phyloP scores from a whole-genome alignment of 805 yeast species.

The Wickerhamomyces sydowiorum region DNA sequence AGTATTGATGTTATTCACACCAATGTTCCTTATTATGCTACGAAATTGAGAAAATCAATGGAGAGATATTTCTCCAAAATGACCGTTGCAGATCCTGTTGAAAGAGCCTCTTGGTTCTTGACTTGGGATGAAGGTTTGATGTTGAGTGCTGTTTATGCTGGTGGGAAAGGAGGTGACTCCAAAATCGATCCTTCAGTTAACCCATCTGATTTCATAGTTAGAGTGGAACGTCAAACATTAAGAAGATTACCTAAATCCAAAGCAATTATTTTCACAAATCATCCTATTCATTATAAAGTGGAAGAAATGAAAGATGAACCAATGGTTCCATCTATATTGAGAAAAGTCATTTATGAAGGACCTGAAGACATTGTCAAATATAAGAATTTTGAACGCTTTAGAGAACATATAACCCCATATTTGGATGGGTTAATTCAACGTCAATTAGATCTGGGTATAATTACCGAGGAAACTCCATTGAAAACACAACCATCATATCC shows the following conservation, averaged over 20 bases:
- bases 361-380: conserved; percentile 62
- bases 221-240: conserved; percentile 71
- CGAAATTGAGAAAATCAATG: conserved; percentile 62
- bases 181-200: conserved; percentile 36
- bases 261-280: conserved; percentile 71
- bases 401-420: conserved; percentile 55
- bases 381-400: conserved; percentile 51
- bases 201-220: conserved; percentile 53
- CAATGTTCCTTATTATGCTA: conserved; percentile 65
- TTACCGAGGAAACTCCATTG: conserved; percentile 48
- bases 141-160: conserved; percentile 49
- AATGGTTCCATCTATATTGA: conserved; percentile 57
- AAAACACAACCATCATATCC: conserved; percentile 59
- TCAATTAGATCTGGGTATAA: conserved; percentile 52
- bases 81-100: conserved; percentile 58
- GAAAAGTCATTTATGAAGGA: conserved; percentile 58
- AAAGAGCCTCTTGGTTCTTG: conserved; percentile 70
- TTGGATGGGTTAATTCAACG: conserved; percentile 51
- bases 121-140: conserved; percentile 67
- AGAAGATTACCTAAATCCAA: conserved; percentile 58
- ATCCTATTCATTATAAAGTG: conserved; percentile 70
- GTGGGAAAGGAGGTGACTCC: conserved; percentile 31
- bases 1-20: conserved; percentile 59
- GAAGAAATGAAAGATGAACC: conserved; percentile 84
- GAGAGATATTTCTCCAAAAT: conserved; percentile 65